Conservation (phyloP, 225 moss, liverwort and hornwort genomes). For the Pseudoscleropodium purum region DNA sequence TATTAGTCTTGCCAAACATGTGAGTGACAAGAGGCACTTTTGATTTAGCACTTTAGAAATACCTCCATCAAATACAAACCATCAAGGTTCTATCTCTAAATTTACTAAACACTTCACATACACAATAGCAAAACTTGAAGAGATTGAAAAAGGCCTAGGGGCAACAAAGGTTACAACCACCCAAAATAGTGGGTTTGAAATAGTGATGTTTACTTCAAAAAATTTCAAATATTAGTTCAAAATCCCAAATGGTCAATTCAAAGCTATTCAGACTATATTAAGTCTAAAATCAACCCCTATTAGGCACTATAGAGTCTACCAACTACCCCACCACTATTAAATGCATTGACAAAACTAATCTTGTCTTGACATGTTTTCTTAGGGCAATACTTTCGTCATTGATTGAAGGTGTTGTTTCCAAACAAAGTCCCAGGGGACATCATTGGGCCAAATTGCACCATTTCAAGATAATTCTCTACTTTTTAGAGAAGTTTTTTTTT, state of each 20-base stretch:
- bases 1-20: too few relatives aligned
- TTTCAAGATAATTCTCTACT: not conserved
- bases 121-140: not conserved
- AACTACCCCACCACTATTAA: not conserved
- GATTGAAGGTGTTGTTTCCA: not conserved
- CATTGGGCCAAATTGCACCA: not conserved
- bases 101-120: not conserved
- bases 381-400: not conserved
- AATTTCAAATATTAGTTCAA: not conserved
- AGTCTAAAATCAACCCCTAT: accelerated
- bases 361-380: not conserved
- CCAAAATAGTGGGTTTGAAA: accelerated
- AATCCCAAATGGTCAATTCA: not conserved
- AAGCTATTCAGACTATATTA: accelerated
- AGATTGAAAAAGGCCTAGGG: too few relatives aligned
- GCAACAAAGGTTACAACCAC: not conserved
- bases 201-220: accelerated
- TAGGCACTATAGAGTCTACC: accelerated
- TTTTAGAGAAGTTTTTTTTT: not conserved
- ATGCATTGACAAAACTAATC: not conserved
- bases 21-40: too few relatives aligned
- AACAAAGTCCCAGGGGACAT: not conserved
- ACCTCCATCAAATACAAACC: not conserved
- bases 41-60: not conserved
- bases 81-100: not conserved